Conservation (phyloP, 306 rosid genomes). For the Medicago arabica region DNA sequence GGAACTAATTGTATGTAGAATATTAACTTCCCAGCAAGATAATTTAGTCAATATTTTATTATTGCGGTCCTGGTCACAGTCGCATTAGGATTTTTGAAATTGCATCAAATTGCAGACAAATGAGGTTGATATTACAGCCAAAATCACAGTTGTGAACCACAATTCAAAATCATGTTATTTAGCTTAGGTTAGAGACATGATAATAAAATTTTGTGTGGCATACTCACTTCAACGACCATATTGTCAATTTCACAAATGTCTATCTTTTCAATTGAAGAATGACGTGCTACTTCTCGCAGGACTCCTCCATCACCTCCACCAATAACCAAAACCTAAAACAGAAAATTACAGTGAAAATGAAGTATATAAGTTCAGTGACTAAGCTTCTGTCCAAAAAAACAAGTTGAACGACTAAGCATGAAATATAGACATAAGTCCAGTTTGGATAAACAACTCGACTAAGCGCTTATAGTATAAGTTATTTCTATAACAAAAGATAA, state of each 20-base stretch:
- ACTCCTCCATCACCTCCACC: slow-evolving; percentile 99
- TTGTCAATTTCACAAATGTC: slow-evolving; percentile 98
- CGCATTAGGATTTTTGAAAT: not conserved
- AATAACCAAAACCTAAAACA: slow-evolving; percentile 82
- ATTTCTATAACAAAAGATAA: not conserved
- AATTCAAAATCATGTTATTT: not conserved
- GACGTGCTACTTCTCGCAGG: slow-evolving; percentile 88
- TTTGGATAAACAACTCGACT: not conserved
- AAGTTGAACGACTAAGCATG: slow-evolving; percentile 8
- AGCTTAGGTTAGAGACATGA: slow-evolving; percentile 19
- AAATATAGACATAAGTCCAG: slow-evolving; percentile 6
- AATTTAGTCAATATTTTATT: not conserved
- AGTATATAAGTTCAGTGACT: slow-evolving; percentile 5
- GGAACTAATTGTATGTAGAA: slow-evolving; percentile 6
- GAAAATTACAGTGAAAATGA: slow-evolving; percentile 27
- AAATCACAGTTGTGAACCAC: not conserved
- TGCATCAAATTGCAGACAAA: not conserved
- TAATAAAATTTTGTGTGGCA: slow-evolving; percentile 15
- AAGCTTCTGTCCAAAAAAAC: not conserved
- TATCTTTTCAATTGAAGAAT: slow-evolving; percentile 84
- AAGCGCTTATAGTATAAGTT: not conserved
- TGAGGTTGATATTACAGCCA: not conserved
- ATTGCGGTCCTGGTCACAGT: not conserved
- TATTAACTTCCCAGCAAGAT: slow-evolving; percentile 23
- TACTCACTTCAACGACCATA: slow-evolving; percentile 95